Percentiles rank a stretch among this genome's conserved stretches.
phyloP scores from a whole-genome alignment of 768 basidiomycete genomes.

The Tylopilus balloui region DNA sequence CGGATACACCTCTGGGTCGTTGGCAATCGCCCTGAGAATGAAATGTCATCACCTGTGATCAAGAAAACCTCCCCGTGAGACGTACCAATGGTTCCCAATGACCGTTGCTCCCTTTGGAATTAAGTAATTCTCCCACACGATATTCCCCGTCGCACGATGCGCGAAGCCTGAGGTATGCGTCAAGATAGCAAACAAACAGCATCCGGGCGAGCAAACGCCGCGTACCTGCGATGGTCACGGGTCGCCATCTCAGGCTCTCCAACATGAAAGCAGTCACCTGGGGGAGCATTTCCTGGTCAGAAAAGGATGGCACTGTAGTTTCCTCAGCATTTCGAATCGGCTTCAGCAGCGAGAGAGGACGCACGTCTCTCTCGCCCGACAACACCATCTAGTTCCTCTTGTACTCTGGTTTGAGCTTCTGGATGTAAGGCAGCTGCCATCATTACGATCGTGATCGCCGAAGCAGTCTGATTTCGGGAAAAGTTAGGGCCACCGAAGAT shows the following conservation, averaged over 20 bases:
- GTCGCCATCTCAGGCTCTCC: constrained; percentile 38
- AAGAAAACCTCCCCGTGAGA: not conserved
- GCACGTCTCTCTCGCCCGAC: constrained; percentile 37
- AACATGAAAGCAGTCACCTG: constrained; percentile 35
- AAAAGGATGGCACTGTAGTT: constrained; percentile 34
- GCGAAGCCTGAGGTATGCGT: constrained; percentile 44
- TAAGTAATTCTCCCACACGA: constrained; percentile 36
- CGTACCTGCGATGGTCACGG: constrained; percentile 29
- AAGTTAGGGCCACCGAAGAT: not conserved
- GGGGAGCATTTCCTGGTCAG: constrained; percentile 31
- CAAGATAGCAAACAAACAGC: too few relatives aligned
- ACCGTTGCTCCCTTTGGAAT: constrained; percentile 30
- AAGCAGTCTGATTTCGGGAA: constrained; percentile 27
- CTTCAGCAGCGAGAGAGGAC: not conserved
- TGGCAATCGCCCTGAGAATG: constrained; percentile 10
- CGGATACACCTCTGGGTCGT: constrained; percentile 10
- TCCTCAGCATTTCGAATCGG: not conserved
- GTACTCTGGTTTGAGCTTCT: constrained; percentile 44
- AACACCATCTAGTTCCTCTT: constrained; percentile 49
- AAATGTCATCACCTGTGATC: too few relatives aligned
- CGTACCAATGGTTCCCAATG: constrained; percentile 13
- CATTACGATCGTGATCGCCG: constrained; percentile 49
- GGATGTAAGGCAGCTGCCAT: constrained; percentile 53
- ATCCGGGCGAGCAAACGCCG: not conserved
- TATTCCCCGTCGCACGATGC: constrained; percentile 57